Evolutionary conservation across 2,329 filamentous ascomycete genomes (phyloP), one percentile per base, ranked within the genome.

Genomic region (Colletotrichum horii): DNA sequence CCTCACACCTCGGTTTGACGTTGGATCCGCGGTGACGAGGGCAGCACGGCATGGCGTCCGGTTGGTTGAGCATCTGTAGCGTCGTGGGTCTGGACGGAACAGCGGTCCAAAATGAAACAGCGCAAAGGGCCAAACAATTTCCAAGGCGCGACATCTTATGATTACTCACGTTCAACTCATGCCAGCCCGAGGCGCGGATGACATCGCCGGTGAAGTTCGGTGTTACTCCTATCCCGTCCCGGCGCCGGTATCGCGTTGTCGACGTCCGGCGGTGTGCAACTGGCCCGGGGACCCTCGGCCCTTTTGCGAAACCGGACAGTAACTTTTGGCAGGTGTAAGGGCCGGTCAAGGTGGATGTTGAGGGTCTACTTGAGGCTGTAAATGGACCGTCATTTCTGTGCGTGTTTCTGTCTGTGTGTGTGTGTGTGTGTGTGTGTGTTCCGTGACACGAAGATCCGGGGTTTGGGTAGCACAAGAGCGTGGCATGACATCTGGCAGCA

Each of bases 361-460:
- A 30, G 26, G 38, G 64, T 14, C 26, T 48, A 2, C 16, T 67
- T 67, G 28, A 67, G 65, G 65, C 43, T 67, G 43, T 16, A 52
- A 52, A 52, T 28, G 26, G 24, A 28, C n/a, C 12, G 19, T n/a
- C 19, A n/a, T 52, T 52, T 52, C 43, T 52, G 43, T 52, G 43
- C 3, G 36, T 43, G 36, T 16, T 36, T 36, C 34, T 32, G 9
- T 32, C 2, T 32, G 3, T 32, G 30, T 32, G 8, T 32, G 7
- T 32, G 32, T 9, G 38, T 14, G 11, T 52, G 9, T 48, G 38
- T 64, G n/a, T 26, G 16, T 26, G 52, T 68, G 66, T 68, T 68
- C 32, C 66, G 66, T 68, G 11, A 19, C 66, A 68, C 66, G 65
- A 69, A 69, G 66, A 70, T 62, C 67, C 67, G 56, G 67, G 67